Evolutionary conservation across 1,284 basidiomycete genomes (phyloP), one percentile per base, ranked within the genome.

Genomic region (Ustilago cynodontis): DNA sequence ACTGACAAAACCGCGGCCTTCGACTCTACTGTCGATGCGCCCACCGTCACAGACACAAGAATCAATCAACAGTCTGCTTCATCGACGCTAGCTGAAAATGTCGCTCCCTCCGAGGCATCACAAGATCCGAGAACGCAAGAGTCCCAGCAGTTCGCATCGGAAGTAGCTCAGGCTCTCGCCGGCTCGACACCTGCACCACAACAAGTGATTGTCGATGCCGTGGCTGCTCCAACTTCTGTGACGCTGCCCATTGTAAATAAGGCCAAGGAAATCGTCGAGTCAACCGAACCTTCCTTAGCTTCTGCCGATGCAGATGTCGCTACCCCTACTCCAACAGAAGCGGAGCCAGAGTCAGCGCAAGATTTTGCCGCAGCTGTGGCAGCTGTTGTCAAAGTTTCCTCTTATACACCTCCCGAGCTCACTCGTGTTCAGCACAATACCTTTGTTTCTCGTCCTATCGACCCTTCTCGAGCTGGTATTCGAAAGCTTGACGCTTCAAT

Each of bases 381-480:
- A 14, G 47, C 60, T 11, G 59, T 50, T 24, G 64, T 57, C 20
- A 59, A 57, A 37, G 43, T 52, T 0, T 52, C 69, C 24, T 55
- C 59, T 1, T 72, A 56, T 16, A 67, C 64, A 13, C 64, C 64
- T 39, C 64, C 70, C 18, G 70, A 72, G 18, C 41, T 72, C 20
- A 60, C 64, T 1, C 56, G 60, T 6, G 16, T 72, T 29, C 70
- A 72, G 45, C 64, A 72, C 64, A 72, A 72, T 60, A 67, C 70
- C 0, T 72, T 72, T 16, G 57, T 67, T 3, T 72, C 70, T 51
- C 64, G 70, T 20, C 70, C 70, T 1, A 52, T 52, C 6, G 64
- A 72, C 43, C 43, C 64, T 1, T 66, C 64, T 16, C 60, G 70
- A 5, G 41, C 60, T 11, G 43, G 60, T 22, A 45, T 66, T 20